A percentile compares a stretch with the other conserved stretches of the same genome.
phyloP scores from a whole-genome alignment of 441 rosid genomes.

The Pelargonium fulgidum region DNA sequence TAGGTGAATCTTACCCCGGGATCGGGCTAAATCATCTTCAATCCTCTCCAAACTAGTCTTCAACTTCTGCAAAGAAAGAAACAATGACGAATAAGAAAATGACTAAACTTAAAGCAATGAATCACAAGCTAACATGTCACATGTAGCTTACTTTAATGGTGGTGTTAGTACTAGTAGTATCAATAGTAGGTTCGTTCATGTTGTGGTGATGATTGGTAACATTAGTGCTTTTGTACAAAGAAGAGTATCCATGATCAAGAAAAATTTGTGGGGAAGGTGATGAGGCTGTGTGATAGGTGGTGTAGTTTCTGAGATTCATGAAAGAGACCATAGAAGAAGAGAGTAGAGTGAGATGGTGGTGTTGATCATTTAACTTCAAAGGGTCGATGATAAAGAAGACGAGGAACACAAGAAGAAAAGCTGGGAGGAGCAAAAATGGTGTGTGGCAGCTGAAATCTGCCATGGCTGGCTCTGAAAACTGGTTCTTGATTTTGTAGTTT shows the following conservation, averaged over 20 bases:
- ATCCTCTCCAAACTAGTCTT: slow-evolving; percentile 33
- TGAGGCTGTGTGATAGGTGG: neutral
- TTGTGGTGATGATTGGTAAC: too few relatives aligned
- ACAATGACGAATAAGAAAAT: too few relatives aligned
- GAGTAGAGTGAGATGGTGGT: neutral
- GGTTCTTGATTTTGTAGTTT: neutral
- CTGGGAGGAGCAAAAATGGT: slow-evolving; percentile 4
- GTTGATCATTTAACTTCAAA: neutral
- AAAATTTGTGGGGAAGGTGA: neutral
- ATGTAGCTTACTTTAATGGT: neutral
- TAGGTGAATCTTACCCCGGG: slow-evolving; percentile 42
- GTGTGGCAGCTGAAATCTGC: neutral
- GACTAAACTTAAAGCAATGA: neutral
- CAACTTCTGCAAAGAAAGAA: neutral
- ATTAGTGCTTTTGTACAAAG: neutral
- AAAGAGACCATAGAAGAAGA: neutral
- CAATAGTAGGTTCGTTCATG: too few relatives aligned
- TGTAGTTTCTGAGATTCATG: neutral
- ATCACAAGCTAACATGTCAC: neutral
- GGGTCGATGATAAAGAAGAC: neutral
- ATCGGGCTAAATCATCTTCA: slow-evolving; percentile 50
- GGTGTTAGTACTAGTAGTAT: neutral
- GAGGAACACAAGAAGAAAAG: neutral
- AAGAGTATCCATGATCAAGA: neutral
- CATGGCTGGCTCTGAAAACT: neutral